Base-by-base conservation (phyloP, 2,329 filamentous ascomycete species). In the Colletotrichum horii region DNA sequence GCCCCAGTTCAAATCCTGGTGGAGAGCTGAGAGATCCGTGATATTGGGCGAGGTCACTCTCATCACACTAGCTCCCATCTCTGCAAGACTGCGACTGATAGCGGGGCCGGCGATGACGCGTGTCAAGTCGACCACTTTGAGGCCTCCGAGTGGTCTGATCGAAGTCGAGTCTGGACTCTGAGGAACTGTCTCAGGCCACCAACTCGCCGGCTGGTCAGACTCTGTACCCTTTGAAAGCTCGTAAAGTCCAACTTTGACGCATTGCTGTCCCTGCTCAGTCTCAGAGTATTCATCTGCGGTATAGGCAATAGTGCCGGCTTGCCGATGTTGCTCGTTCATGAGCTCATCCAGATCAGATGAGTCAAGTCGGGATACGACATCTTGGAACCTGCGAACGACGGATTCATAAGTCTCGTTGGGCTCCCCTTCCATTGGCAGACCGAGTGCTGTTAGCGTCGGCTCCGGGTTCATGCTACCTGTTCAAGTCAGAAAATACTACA, bases 91-190 rank as follows among this genome's bases (percentile, higher is more conserved):
- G 6, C 85, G 81, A 2, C 83, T 81, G 19, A 89, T 83, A 6
- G 84, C 80, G 2, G 88, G 88, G 0, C 83, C 88, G 8, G 88
- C 88, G 74, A 90, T 89, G 28, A 89, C 82, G 6, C 88, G 81
- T 12, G 85, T 85, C 8, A 89, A 78, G 71, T 89, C 88, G 3
- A 90, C 80, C 1, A 90, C 83, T 61, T 87, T 88, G 34, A 89
- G 79, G 1, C 88, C 88, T 2, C 85, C 86, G 0, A 89, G 84
- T 1, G 87, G 88, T n/a, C 86, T 79, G 36, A 79, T 77, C 0
- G 83, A 68, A 5, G 82, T 83, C 1, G 85, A 81, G 3, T 79
- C 78, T 1, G 71, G 48, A 22, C 70, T 32, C 1, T 15, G 30
- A 24, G 60, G 14, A 56, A 56, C 3, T 15, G 0, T 19, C 0